Base-by-base conservation (phyloP, 2,329 filamentous ascomycete genomes). In the Diplodia scrobiculata region DNA sequence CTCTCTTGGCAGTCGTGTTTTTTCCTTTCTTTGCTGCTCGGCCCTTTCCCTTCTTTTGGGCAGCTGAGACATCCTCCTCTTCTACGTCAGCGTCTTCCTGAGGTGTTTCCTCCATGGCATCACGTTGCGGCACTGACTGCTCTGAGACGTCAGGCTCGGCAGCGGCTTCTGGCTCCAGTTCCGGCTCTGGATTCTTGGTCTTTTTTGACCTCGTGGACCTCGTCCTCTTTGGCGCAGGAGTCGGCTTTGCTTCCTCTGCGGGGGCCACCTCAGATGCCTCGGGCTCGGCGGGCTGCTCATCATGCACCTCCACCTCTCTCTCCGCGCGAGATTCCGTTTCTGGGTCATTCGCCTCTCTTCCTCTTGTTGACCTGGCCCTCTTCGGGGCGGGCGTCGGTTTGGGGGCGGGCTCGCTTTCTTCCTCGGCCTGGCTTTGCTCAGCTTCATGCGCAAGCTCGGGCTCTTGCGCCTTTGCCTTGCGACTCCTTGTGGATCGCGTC, bases 51-150 rank as follows among this genome's bases (percentile, higher is more conserved):
- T 60, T 59, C 51, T 59, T 68, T 4, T n/a, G 52, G 36, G 10
- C 13, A 34, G 29, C 5, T 9, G 29, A 32, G 7, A 2, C 29
- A 6, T 17, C 25, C 7, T 38, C 48, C 3, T 64, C 38, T 27
- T 41, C 19, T 25, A 27, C 52, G 11, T 6, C 52, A 9, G 11
- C 32, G 13, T 19, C 25, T 29, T 41, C 62, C 27, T 69, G 68
- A 13, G 68, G 45, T 52, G 69, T 62, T 21, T 71, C 68, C 60
- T 72, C 72, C n/a, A 65, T 71, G 19, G 66, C 67, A 48, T 73
- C 72, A 63, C 70, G 71, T 45, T 74, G 72, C 32, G 38, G 27
- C n/a, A 27, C 38, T 21, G 36, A 17, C 36, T 70, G 65, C 5
- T 68, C 68, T 25, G 67, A 51, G 27, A 66, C 68, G 13, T 67